A percentile compares a stretch with the other conserved stretches of the same genome.
phyloP scores from a whole-genome alignment of 768 basidiomycete genomes.

The Russula ochroleuca region DNA sequence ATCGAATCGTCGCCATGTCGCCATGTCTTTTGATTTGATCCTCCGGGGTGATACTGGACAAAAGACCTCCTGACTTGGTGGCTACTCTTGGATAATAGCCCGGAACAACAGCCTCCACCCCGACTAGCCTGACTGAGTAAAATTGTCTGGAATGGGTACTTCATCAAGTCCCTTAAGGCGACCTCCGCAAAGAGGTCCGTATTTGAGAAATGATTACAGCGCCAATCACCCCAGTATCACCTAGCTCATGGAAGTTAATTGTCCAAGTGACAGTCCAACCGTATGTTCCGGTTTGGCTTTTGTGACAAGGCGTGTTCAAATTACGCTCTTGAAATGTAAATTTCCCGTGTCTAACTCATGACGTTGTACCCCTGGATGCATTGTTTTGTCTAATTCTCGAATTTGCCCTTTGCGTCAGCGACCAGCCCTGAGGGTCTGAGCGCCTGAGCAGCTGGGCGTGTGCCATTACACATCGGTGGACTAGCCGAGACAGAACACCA shows the following conservation, averaged over 20 bases:
- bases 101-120: slow-evolving; percentile 1
- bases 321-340: not conserved
- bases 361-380: not conserved
- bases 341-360: not conserved
- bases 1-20: not conserved
- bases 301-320: not conserved
- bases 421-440: not conserved
- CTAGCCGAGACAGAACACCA: not conserved
- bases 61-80: not conserved
- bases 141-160: slow-evolving; percentile 2
- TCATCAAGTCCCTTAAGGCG: not conserved
- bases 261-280: not conserved
- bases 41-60: not conserved
- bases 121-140: not conserved
- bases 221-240: not conserved
- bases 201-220: not conserved
- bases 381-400: not conserved
- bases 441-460: not conserved
- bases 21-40: not conserved
- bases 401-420: not conserved
- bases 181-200: not conserved
- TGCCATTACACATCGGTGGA: not conserved
- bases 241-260: not conserved
- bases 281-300: not conserved
- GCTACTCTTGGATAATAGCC: not conserved